Base-by-base conservation (phyloP, 805 yeast genomes). In the Wickerhamomyces pijperi region DNA sequence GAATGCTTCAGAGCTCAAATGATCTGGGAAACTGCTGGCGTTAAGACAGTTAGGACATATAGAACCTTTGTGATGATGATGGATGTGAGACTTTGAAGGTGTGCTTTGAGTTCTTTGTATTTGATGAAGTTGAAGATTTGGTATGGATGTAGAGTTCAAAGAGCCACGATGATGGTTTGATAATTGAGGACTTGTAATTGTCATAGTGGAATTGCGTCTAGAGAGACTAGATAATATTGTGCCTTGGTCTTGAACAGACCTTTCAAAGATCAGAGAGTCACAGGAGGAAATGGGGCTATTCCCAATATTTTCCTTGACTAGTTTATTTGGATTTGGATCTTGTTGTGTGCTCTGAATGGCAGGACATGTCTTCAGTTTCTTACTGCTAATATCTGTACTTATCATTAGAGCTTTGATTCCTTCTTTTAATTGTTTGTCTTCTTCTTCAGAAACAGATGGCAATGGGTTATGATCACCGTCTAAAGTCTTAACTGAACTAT, bases 1-100 rank as follows among this genome's bases (percentile, higher is more conserved):
- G 36, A 23, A 41, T 4, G 39, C 38, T 33, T 46, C 49, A 23
- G 43, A 46, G 7, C 34, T 12, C 9, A 46, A 32, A 19, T 46
- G 45, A 8, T 45, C 45, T 3, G 45, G 45, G 29, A 41, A 8
- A 7, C 29, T 12, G 13, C 13, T 25, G 13, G n/a, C n/a, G n/a
- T 8, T 25, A 25, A 25, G 29, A 13, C 29, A 25, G 13, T 25
- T 25, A 13, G 29, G 29, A 25, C 29, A 25, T 11, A 25, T 25
- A 4, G 29, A 25, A 9, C 29, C 29, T 13, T 13, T 25, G 29
- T 25, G 12, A 4, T 25, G 29, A 13, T 25, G 29, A 13, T 25
- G 29, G 4, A 14, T 4, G 13, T 8, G 9, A 12, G 13, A 14
- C 13, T 12, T 25, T 8, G 14, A 9, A 13, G 29, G 13, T 8